Conservation (phyloP, 352 stramenopile species). For the Phytophthora nicotianae region DNA sequence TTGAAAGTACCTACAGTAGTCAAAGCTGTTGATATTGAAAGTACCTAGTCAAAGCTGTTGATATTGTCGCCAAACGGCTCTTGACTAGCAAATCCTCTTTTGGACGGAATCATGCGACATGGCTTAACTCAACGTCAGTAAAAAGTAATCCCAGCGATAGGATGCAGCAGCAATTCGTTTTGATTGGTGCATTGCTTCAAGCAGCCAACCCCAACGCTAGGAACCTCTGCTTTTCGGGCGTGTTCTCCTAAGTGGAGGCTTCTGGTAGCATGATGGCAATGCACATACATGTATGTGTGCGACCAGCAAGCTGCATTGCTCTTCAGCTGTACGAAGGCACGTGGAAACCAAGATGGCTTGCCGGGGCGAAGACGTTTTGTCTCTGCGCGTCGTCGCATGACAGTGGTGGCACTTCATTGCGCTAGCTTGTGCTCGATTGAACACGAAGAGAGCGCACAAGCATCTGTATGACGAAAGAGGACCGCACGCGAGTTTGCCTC, state of each 20-base stretch:
- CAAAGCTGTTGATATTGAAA: not conserved
- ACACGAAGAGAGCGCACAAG: conserved; percentile 8
- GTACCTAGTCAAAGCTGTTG: not conserved
- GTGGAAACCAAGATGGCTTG: too few relatives aligned
- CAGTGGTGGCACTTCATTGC: conserved; percentile 25
- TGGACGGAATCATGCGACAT: conserved; percentile 16
- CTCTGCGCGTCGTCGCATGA: conserved; percentile 17
- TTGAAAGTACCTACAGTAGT: not conserved
- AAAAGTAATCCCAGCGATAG: conserved; percentile 13
- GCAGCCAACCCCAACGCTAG: not conserved
- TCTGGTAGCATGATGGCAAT: too few relatives aligned
- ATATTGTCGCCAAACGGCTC: not conserved
- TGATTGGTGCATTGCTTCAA: not conserved
- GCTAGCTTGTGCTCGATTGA: conserved; percentile 6
- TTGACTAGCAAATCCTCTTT: conserved; percentile 8
- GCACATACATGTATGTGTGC: too few relatives aligned
- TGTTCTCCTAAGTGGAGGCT: not conserved
- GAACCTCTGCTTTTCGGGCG: not conserved
- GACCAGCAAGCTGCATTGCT: not conserved
- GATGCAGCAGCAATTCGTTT: conserved; percentile 4
- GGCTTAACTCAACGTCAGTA: not conserved
- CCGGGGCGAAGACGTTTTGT: too few relatives aligned
- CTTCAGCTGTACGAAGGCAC: too few relatives aligned
- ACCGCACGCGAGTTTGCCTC: conserved; percentile 13
- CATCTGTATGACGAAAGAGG: conserved; percentile 9